Evolutionary conservation across 352 stramenopile genomes (phyloP).

Genomic region (Phytophthora pini): DNA sequence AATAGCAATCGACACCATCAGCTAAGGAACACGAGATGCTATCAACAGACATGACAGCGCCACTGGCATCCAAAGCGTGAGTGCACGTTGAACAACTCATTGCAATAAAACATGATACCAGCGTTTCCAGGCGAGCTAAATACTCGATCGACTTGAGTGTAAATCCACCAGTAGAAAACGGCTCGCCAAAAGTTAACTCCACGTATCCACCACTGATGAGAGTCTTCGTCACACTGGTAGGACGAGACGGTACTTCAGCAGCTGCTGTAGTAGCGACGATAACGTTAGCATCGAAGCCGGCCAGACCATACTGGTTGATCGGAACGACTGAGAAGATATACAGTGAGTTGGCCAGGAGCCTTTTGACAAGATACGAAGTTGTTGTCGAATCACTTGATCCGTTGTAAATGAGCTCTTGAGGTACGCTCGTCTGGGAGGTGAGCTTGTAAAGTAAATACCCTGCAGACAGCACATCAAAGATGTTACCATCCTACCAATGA

Average conservation of each 20-base stretch:
- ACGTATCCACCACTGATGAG: constrained; percentile 41
- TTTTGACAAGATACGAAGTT: constrained; percentile 19
- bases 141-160: constrained; percentile 25
- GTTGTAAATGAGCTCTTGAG: constrained; percentile 33
- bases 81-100: constrained; percentile 36
- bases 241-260: constrained; percentile 24
- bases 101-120: constrained; percentile 36
- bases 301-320: constrained; percentile 54
- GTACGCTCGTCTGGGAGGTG: neutral
- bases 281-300: constrained; percentile 19
- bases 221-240: constrained; percentile 20
- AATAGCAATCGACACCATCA: constrained; percentile 23
- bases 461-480: constrained; percentile 9
- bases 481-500: neutral
- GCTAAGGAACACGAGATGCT: constrained; percentile 7
- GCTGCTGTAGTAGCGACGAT: constrained; percentile 23
- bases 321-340: constrained; percentile 52
- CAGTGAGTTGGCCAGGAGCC: constrained; percentile 30
- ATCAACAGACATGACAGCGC: neutral
- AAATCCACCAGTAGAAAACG: constrained; percentile 44
- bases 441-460: constrained; percentile 39
- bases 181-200: constrained; percentile 23
- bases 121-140: constrained; percentile 19
- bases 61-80: constrained; percentile 7
- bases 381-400: constrained; percentile 14